A percentile compares a stretch with the other conserved stretches of the same genome.
These are phyloP conservation scores for Candida coleopterorum DNA, from an alignment of 805 yeast species.

Conservation along the genomic window DNA sequence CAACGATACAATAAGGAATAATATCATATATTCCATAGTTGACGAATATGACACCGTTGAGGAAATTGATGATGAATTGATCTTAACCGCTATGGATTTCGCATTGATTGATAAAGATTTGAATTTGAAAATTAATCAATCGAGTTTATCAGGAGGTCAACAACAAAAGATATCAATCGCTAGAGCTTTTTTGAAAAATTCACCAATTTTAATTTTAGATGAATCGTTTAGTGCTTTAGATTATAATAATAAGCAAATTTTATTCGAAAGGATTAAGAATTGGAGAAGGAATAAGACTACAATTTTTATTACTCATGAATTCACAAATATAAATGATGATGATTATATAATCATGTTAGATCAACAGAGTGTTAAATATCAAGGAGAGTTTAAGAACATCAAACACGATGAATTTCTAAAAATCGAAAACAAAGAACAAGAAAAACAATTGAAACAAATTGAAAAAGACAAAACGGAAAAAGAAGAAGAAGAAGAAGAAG, in stretches of 20 bases:
- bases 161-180: slow-evolving; percentile 81
- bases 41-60: slow-evolving; percentile 14
- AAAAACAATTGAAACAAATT: background rate
- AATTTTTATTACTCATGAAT: slow-evolving; percentile 75
- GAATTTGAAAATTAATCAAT: slow-evolving; percentile 45
- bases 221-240: slow-evolving; percentile 87
- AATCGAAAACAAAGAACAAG: background rate
- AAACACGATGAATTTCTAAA: slow-evolving; percentile 8
- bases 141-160: slow-evolving; percentile 82
- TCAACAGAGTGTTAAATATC: slow-evolving; percentile 44
- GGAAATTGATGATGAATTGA: slow-evolving; percentile 15
- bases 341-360: slow-evolving; percentile 60
- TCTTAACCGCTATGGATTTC: slow-evolving; percentile 44
- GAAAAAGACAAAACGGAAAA: slow-evolving; percentile 10
- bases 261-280: slow-evolving; percentile 47
- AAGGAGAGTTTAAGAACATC: slow-evolving; percentile 13
- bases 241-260: slow-evolving; percentile 34
- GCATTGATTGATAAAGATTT: slow-evolving; percentile 51
- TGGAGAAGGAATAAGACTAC: slow-evolving; percentile 75
- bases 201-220: slow-evolving; percentile 77
- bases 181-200: slow-evolving; percentile 67
- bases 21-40: slow-evolving; percentile 51
- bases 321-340: slow-evolving; percentile 47
- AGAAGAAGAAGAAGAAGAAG: slow-evolving; percentile 5
- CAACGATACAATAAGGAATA: slow-evolving; percentile 52